phyloP scores from a whole-genome alignment of 331 rosid species.

The Telfairia occidentalis region DNA sequence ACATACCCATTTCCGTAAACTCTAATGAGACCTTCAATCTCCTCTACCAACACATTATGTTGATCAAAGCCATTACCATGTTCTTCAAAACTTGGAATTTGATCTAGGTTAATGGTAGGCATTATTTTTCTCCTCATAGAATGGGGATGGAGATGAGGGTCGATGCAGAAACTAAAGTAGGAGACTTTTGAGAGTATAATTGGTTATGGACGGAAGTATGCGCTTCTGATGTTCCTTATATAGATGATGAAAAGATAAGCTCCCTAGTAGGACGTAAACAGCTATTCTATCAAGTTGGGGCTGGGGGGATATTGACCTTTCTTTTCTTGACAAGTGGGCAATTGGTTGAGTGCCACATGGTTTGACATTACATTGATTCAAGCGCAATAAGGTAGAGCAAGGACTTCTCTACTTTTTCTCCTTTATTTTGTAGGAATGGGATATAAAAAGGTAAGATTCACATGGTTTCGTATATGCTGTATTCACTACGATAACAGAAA shows the following conservation, averaged over 20 bases:
- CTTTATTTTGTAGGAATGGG: constrained; percentile 3
- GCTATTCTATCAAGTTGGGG: constrained; percentile 5
- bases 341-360: constrained; percentile 12
- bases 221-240: neutral
- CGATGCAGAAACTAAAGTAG: neutral
- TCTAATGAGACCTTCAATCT: constrained; percentile 61
- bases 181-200: neutral
- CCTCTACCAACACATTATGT: constrained; percentile 36
- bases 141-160: neutral
- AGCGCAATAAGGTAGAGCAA: constrained; percentile 16
- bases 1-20: constrained; percentile 55
- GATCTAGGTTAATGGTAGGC: constrained; percentile 38
- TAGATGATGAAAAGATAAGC: constrained; percentile 4
- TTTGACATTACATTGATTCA: constrained; percentile 29
- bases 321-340: constrained; percentile 24
- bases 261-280: neutral
- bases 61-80: constrained; percentile 19
- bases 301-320: neutral
- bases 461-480: neutral
- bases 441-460: neutral
- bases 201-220: neutral
- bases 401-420: constrained; percentile 3
- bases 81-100: constrained; percentile 21
- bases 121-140: constrained; percentile 16
- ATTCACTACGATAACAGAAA: neutral